Evolutionary conservation across 805 yeast species (phyloP), one percentile per base, ranked within the genome.

Genomic region (Wickerhamiella spandovensis): DNA sequence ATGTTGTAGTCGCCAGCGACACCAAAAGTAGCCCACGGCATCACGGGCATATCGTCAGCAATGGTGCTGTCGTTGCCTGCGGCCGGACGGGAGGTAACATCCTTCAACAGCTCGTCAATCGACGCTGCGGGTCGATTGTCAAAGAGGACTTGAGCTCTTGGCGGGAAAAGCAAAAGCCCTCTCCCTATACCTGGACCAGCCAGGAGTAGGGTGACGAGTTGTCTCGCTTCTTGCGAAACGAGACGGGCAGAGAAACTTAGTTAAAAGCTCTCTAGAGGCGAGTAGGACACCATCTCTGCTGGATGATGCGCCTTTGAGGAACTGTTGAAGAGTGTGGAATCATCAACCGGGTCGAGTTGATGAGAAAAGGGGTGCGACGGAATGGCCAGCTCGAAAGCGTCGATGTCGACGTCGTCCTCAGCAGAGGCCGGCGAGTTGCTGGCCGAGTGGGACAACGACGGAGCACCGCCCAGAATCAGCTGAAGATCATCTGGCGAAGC

Each of bases 231-330:
- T 13, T 9, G 35, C 12, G 13, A 9, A 13, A 9, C 35, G 12
- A 28, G 12, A 28, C 35, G 35, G 12, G 13, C 9, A 8, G 17
- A 13, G 41, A 7, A 13, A 37, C 17, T 9, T 7, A 13, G 8
- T 13, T 10, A 18, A 9, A 22, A 8, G 6, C 46, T 23, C 20
- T n/a, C 15, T 18, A 18, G 46, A 44, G 46, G 46, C 46, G 46
- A 44, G 46, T 13, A n/a, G 47, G 46, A 51, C 63, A 59, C 51
- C 63, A 59, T 53, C 56, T 32, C 63, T 54, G 63, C 63, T 58
- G 63, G 56, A 58, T 59, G 63, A 56, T 60, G 63, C 63, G 63
- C 50, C 60, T 59, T 59, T 55, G 59, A 56, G 47, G 54, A 58
- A 53, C 56, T 53, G 49, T 55, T 60, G 48, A 54, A 44, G 46